Conservation (phyloP, 225 moss, liverwort and hornwort species). For the Marchantia paleacea region DNA sequence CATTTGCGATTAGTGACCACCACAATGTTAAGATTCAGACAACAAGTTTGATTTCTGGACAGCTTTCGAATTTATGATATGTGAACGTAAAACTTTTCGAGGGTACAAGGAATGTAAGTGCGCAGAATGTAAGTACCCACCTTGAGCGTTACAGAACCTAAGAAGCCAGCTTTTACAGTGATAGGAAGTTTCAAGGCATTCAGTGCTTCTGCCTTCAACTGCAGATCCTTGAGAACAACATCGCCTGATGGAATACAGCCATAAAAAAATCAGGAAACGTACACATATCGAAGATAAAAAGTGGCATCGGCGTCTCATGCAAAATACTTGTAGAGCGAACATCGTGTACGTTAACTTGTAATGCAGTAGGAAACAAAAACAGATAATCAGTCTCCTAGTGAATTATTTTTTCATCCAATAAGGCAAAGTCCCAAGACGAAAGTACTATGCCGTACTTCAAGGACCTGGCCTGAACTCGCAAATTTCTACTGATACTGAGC, state of each 20-base stretch:
- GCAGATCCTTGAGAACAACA: slow-evolving; percentile 95
- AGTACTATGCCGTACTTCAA: neutral
- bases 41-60: no score
- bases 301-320: neutral
- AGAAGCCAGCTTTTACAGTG: slow-evolving; percentile 92
- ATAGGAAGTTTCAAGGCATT: slow-evolving; percentile 93
- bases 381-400: neutral
- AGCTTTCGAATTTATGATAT: no score
- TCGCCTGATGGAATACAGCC: slow-evolving; percentile 52
- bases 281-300: no score
- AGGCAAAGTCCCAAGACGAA: no score
- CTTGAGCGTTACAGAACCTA: slow-evolving; percentile 98
- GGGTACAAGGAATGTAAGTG: no score
- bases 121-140: slow-evolving; percentile 25
- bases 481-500: neutral
- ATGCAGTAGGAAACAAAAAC: neutral
- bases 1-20: no score
- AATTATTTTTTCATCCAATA: neutral
- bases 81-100: no score
- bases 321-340: neutral
- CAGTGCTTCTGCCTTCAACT: slow-evolving; percentile 95
- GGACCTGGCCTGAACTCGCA: neutral
- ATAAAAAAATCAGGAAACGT: neutral
- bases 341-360: neutral
- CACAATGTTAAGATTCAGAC: no score